Evolutionary conservation across 2,329 filamentous ascomycete species (phyloP).

Genomic region (Fusarium pininemorale): DNA sequence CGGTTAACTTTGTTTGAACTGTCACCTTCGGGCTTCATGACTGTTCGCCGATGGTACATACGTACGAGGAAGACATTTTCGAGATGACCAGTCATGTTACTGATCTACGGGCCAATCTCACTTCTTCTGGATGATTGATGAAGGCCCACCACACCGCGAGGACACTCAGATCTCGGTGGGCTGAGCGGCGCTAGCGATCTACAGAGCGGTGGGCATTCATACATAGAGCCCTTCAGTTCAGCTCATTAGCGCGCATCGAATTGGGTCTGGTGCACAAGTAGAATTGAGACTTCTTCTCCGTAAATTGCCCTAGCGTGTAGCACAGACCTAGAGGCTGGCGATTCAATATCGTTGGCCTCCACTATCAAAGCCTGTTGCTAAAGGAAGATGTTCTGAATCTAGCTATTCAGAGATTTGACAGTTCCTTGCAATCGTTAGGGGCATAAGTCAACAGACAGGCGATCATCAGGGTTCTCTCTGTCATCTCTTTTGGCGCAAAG

Average conservation of each 20-base stretch:
- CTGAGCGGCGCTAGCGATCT: conserved; percentile 42
- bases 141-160: conserved; percentile 36
- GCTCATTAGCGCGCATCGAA: conserved; percentile 39
- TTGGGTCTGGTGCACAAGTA: conserved; percentile 20
- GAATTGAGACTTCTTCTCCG: conserved; percentile 17
- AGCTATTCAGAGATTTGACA: conserved; percentile 3
- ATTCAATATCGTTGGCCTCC: conserved; percentile 23
- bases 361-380: conserved; percentile 18
- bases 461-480: not conserved
- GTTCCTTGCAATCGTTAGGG: conserved; percentile 21
- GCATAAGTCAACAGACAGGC: conserved; percentile 18
- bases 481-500: conserved; percentile 14
- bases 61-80: conserved; percentile 9
- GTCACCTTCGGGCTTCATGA: not conserved
- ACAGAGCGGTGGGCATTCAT: conserved; percentile 40
- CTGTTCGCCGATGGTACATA: conserved; percentile 10
- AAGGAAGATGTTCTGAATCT: conserved; percentile 6
- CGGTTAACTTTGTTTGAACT: conserved; percentile 16
- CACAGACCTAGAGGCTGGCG: conserved; percentile 9
- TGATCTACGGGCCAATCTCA: conserved; percentile 44
- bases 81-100: conserved; percentile 40
- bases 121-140: conserved; percentile 32
- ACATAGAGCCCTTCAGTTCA: conserved; percentile 35
- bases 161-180: conserved; percentile 42
- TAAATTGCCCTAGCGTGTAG: conserved; percentile 19